These are phyloP conservation scores for Ampelomyces quisqualis DNA, from an alignment of 2,329 filamentous ascomycete genomes.

Conservation along the genomic window DNA sequence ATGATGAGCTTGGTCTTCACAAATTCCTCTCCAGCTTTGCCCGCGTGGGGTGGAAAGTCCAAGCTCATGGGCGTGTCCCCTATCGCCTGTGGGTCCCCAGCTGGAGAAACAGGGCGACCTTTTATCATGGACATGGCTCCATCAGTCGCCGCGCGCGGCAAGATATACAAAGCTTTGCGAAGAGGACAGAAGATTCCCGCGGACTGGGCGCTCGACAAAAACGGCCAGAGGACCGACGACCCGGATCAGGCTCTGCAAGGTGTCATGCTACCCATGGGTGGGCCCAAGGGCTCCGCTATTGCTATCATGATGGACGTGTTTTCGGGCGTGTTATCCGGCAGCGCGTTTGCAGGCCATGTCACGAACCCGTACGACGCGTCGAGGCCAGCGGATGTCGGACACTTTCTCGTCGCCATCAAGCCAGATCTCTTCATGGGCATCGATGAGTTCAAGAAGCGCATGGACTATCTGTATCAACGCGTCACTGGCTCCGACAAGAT, in stretches of 20 bases:
- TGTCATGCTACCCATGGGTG: conserved; percentile 84
- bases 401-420: conserved; percentile 66
- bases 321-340: conserved; percentile 74
- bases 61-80: conserved; percentile 74
- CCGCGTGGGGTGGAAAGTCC: conserved; percentile 66
- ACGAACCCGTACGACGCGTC: conserved; percentile 74
- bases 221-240: conserved; percentile 70
- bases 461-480: conserved; percentile 60
- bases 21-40: conserved; percentile 67
- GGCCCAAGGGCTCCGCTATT: conserved; percentile 75
- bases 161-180: conserved; percentile 69
- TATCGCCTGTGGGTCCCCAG: conserved; percentile 74
- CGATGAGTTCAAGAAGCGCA: conserved; percentile 66
- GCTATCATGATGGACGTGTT: conserved; percentile 90
- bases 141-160: conserved; percentile 67
- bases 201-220: conserved; percentile 73
- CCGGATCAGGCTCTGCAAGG: conserved; percentile 65
- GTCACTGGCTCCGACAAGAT: conserved; percentile 56
- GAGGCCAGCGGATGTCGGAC: conserved; percentile 68
- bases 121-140: conserved; percentile 80
- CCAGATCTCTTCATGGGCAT: conserved; percentile 72
- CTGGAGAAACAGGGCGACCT: conserved; percentile 54
- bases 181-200: conserved; percentile 68
- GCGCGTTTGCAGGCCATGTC: conserved; percentile 75
- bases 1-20: conserved; percentile 65